Evolutionary conservation across 2,329 filamentous ascomycete genomes (phyloP), one percentile per base, ranked within the genome.

Genomic region (Fusarium sp.): DNA sequence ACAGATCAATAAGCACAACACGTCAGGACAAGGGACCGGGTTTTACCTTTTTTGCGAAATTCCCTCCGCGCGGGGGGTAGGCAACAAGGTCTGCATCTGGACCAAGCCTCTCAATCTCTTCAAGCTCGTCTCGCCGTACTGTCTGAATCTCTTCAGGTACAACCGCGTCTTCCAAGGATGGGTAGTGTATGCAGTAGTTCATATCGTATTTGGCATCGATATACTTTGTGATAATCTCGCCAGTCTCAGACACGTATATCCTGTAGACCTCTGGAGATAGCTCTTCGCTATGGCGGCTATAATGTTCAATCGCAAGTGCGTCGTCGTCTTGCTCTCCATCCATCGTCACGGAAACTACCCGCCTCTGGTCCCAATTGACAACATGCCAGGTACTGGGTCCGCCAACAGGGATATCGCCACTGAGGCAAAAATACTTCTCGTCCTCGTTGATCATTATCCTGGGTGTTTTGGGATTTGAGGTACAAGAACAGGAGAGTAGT

Each of bases 381-480:
- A 78, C 57, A 16, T 79, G 55, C 73, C 73, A 77, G 8, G 72
- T 76, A 43, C 70, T 77, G 61, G 74, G 75, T 5, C 76, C 75
- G 14, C 73, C 70, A 10, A 61, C 6, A 10, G 43, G 58, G 24
- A 65, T 53, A 15, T 51, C 57, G 14, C 61, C 60, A 11, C 57
- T 72, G 3, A 24, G 5, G 1, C 7, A 14, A 3, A 61, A 59
- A 8, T 43, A 59, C 12, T 16, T 49, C 0, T 32, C 30, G 3
- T 15, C 14, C 3, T 32, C 14, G 30, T 32, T 32, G 30, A 32
- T 5, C 30, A 32, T 32, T 16, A 15, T 16, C 30, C 14, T 5
- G 7, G 1, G 30, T 15, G 30, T 16, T 3, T 16, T 32, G 30
- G 7, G 7, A 15, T 7, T 15, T 32, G 8, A 29, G 27, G 11